Conservation (phyloP, 2,329 filamentous ascomycete genomes). For the Aspergillus sp. region DNA sequence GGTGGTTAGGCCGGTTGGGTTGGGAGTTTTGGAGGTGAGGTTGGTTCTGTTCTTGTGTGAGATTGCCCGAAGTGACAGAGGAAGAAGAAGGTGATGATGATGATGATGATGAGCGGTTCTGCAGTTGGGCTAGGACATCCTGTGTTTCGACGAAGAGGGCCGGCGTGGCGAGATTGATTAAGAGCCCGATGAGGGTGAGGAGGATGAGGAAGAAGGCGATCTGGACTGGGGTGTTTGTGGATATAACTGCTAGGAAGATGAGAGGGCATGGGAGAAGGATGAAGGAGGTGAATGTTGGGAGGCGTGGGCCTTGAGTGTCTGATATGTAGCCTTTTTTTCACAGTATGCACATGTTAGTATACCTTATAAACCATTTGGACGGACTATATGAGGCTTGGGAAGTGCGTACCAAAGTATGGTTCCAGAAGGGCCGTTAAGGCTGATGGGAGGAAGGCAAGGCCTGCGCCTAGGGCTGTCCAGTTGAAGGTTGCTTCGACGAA, state of each 20-base stretch:
- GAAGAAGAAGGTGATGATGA: background rate
- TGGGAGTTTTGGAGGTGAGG: background rate
- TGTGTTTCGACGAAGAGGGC: constrained; percentile 72
- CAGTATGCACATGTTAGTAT: background rate
- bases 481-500: constrained; percentile 55
- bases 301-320: constrained; percentile 63
- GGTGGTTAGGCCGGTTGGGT: background rate
- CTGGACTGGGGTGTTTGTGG: constrained; percentile 56
- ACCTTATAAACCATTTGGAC: too few species aligned
- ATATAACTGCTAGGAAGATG: constrained; percentile 65
- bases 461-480: constrained; percentile 58
- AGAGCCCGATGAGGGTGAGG: constrained; percentile 60
- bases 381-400: background rate
- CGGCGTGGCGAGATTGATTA: constrained; percentile 59
- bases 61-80: background rate
- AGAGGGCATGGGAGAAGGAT: constrained; percentile 58
- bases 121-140: constrained; percentile 51
- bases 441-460: constrained; percentile 58
- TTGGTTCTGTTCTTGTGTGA: background rate
- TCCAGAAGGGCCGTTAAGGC: constrained; percentile 62
- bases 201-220: constrained; percentile 66
- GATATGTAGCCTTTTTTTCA: constrained; percentile 46
- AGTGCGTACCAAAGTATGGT: constrained; percentile 51
- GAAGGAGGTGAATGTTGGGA: constrained; percentile 58
- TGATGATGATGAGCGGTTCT: constrained; percentile 32